These are phyloP conservation scores for Microdochium trichocladiopsis DNA, from an alignment of 2,329 filamentous ascomycete species.

Conservation along the genomic window DNA sequence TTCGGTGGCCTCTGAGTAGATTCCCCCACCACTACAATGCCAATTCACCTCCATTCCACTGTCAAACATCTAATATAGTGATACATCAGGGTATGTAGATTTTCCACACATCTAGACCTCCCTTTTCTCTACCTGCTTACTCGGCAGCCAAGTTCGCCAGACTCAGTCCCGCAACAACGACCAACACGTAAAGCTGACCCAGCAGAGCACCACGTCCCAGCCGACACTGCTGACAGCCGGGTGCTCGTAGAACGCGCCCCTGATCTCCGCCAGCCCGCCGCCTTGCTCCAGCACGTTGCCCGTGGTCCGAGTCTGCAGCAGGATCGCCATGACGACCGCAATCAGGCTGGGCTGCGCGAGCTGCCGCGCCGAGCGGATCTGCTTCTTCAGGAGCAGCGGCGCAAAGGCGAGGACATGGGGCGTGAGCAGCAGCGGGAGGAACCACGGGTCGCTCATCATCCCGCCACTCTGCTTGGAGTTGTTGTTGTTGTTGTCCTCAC, in stretches of 20 bases:
- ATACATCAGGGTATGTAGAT: too few relatives aligned
- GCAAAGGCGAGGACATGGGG: constrained; percentile 16
- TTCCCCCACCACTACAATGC: too few relatives aligned
- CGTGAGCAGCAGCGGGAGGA: constrained; percentile 10
- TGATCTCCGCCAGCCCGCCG: constrained; percentile 1
- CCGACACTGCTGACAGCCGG: constrained; percentile 17
- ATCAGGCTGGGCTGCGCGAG: constrained; percentile 4
- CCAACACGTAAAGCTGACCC: constrained; percentile 12
- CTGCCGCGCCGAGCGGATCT: constrained; percentile 2
- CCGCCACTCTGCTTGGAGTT: neutral
- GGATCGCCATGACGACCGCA: constrained; percentile 5
- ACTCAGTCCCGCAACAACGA: constrained; percentile 1
- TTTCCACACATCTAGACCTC: too few relatives aligned
- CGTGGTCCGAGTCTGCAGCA: neutral
- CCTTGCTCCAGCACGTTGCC: neutral
- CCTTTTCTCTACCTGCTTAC: neutral
- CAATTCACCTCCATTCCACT: too few relatives aligned
- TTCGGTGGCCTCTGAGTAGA: too few relatives aligned
- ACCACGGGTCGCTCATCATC: constrained; percentile 1
- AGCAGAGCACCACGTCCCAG: constrained; percentile 18
- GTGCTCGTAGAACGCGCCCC: constrained; percentile 10
- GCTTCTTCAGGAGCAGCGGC: constrained; percentile 10
- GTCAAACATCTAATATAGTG: too few relatives aligned
- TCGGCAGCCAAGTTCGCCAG: too few relatives aligned
- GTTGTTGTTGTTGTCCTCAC: neutral